Evolutionary conservation across 805 yeast species (phyloP), one percentile per base, ranked within the genome.

Genomic region (Kuraishia borneana): DNA sequence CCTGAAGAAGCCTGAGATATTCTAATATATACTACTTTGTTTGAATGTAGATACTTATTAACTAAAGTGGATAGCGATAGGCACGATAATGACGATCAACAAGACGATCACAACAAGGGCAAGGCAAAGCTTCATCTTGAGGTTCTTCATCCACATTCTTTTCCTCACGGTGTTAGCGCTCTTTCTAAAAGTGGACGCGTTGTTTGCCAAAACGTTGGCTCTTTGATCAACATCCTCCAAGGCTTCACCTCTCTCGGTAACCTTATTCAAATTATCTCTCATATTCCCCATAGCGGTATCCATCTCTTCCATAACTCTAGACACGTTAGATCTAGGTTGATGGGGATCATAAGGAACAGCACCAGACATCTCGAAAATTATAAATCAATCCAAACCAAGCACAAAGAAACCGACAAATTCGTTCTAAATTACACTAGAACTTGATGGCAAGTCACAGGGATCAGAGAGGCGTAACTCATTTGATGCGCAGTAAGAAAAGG

Each of bases 121-220:
- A 39, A 88, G 79, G 60, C 97, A 89, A 67, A 88, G 64, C 59
- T 94, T 80, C 89, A 92, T 82, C 66, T 92, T 92, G 74, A 92
- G 71, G 57, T 89, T 95, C 60, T 92, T 89, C 83, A 94, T 83
- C 97, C 97, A 89, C 96, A 89, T 89, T 54, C 88, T 94, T 60
- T 88, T 89, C 62, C 98, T 83, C 32, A 89, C 96, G 48, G 94
- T 78, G 63, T 89, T 89, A 39, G 98, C 97, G 27, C 96, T 94
- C 55, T 95, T 74, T 56, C 94, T 84, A 66, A 92, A 89, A 25
- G 95, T 92, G 47, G 84, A 89, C 7, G 98, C 97, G 31, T 84
- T 74, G 31, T 79, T 84, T 30, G 95, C 95, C 47, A 89, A 70
- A 56, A 83, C 85, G 50, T 87, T 95, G 7, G 97, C 92, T 54